Evolutionary conservation across 192 early-diverging fungal genomes (phyloP).

Genomic region (Martensiomyces pterosporus): DNA sequence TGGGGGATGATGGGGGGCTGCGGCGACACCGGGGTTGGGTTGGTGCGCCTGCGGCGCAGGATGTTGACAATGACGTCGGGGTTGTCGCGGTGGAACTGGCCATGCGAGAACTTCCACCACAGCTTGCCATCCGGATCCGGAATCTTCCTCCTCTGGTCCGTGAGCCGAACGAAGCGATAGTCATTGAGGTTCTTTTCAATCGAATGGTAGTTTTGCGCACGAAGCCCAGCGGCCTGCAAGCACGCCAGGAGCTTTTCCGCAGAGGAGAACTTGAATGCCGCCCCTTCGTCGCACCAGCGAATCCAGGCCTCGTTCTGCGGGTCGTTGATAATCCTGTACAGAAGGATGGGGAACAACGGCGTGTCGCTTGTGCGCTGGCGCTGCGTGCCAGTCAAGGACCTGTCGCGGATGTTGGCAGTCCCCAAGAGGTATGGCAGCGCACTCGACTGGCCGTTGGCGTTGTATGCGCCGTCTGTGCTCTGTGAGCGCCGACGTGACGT

Average conservation of each 20-base stretch:
- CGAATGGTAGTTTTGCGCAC: constrained; percentile 50
- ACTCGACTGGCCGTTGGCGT: constrained; percentile 8
- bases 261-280: constrained; percentile 47
- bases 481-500: constrained; percentile 37
- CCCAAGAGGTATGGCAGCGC: constrained; percentile 37
- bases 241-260: constrained; percentile 40
- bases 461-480: constrained; percentile 35
- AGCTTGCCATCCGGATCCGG: constrained; percentile 37
- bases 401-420: constrained; percentile 48
- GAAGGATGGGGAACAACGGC: constrained; percentile 45
- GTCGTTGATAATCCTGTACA: constrained; percentile 44
- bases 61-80: constrained; percentile 47
- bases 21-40: constrained; percentile 34
- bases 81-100: constrained; percentile 37
- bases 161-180: constrained; percentile 42
- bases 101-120: constrained; percentile 51
- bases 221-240: constrained; percentile 38
- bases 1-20: constrained; percentile 12
- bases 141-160: constrained; percentile 44
- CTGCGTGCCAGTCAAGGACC: constrained; percentile 35
- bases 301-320: constrained; percentile 44
- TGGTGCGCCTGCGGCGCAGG: constrained; percentile 44
- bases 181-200: constrained; percentile 51
- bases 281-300: constrained; percentile 45
- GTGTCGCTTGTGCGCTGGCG: constrained; percentile 50